Conservation (phyloP, 2,329 filamentous ascomycete genomes). For the Talaromyces islandicus region DNA sequence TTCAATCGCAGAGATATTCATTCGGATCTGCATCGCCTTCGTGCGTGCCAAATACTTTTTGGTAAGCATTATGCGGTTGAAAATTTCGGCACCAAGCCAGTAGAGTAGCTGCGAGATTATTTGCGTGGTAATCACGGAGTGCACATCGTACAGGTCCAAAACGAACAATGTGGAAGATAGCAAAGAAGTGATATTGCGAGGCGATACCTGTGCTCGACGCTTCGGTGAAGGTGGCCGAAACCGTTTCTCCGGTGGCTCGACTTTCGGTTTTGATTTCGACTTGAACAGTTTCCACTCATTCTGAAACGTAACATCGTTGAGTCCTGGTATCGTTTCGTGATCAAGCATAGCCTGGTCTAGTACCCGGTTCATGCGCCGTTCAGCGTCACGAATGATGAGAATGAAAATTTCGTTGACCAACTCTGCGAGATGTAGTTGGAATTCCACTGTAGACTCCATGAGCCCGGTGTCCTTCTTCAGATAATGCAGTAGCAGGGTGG, state of each 20-base stretch:
- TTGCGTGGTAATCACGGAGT: slow-evolving; percentile 91
- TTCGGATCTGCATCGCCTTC: slow-evolving; percentile 98
- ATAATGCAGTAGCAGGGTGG: slow-evolving; percentile 90
- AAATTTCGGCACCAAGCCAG: slow-evolving; percentile 92
- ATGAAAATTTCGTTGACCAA: slow-evolving; percentile 98
- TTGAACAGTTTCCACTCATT: slow-evolving; percentile 99
- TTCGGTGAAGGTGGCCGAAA: slow-evolving; percentile 91
- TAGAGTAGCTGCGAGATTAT: slow-evolving; percentile 89
- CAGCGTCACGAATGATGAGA: slow-evolving; percentile 90
- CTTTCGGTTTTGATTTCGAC: slow-evolving; percentile 80
- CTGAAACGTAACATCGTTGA: slow-evolving; percentile 94
- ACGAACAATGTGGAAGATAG: slow-evolving; percentile 95
- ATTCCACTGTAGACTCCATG: slow-evolving; percentile 73
- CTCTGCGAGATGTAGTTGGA: slow-evolving; percentile 88
- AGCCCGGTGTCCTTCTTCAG: slow-evolving; percentile 88
- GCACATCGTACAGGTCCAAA: slow-evolving; percentile 95
- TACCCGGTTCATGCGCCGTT: slow-evolving; percentile 92
- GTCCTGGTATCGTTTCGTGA: slow-evolving; percentile 94
- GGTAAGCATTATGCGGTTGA: slow-evolving; percentile 97
- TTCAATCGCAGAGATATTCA: slow-evolving; percentile 93
- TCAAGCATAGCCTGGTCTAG: slow-evolving; percentile 91
- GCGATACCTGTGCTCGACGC: slow-evolving; percentile 82
- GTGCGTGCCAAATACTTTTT: slow-evolving; percentile 89
- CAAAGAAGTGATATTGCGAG: slow-evolving; percentile 90
- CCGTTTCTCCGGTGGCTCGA: slow-evolving; percentile 80